Evolutionary conservation across 2,329 filamentous ascomycete genomes (phyloP).

Genomic region (Penicillium freii): DNA sequence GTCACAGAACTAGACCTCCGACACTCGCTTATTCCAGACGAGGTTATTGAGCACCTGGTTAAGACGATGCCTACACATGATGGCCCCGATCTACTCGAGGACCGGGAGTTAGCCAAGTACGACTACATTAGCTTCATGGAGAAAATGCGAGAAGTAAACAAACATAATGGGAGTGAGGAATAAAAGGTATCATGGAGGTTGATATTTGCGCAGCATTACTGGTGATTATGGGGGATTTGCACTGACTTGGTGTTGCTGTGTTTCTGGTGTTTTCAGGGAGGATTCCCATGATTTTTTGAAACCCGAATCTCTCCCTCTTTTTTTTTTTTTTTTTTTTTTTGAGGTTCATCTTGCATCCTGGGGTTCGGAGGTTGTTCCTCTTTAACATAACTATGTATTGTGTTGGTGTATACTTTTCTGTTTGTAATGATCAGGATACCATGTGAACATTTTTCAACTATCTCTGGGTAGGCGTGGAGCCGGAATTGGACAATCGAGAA

Average conservation of each 20-base stretch:
- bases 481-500: background rate
- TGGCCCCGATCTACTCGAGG: slow-evolving; percentile 81
- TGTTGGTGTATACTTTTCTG: slow-evolving; percentile 19
- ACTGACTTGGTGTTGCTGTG: slow-evolving; percentile 23
- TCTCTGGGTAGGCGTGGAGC: background rate
- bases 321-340: slow-evolving; percentile 17
- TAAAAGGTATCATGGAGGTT: slow-evolving; percentile 15
- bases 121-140: slow-evolving; percentile 99
- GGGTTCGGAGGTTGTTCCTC: slow-evolving; percentile 22
- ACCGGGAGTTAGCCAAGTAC: slow-evolving; percentile 80
- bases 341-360: slow-evolving; percentile 30
- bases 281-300: slow-evolving; percentile 3
- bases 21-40: slow-evolving; percentile 92
- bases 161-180: slow-evolving; percentile 29
- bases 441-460: slow-evolving; percentile 12
- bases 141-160: slow-evolving; percentile 61
- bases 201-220: slow-evolving; percentile 23
- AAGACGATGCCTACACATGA: slow-evolving; percentile 80
- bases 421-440: slow-evolving; percentile 25
- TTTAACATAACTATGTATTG: slow-evolving; percentile 7
- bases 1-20: slow-evolving; percentile 96
- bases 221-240: slow-evolving; percentile 20
- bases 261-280: slow-evolving; percentile 18
- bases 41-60: slow-evolving; percentile 90
- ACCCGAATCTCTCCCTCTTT: slow-evolving; percentile 10